phyloP scores from a whole-genome alignment of 305 asterid species.

The Coffea humblotiana region DNA sequence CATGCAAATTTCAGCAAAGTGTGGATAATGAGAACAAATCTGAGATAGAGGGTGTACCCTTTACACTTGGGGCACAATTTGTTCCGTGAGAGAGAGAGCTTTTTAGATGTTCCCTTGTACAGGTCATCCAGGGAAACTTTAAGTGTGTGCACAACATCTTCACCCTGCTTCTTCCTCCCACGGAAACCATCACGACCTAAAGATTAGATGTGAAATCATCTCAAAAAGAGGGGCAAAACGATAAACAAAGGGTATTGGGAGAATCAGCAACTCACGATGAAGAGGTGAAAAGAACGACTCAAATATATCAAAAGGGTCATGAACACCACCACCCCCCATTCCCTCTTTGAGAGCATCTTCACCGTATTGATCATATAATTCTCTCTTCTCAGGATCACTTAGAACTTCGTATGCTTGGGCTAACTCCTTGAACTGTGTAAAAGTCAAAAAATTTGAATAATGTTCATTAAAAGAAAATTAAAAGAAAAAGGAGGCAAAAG shows the following conservation, averaged over 20 bases:
- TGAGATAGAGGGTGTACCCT: constrained; percentile 25
- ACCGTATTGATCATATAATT: constrained; percentile 53
- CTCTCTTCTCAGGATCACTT: constrained; percentile 59
- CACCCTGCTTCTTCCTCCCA: constrained; percentile 33
- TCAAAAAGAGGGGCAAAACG: neutral
- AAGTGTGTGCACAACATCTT: constrained; percentile 31
- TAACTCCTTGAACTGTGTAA: constrained; percentile 58
- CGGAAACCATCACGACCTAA: constrained; percentile 27
- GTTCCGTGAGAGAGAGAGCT: constrained; percentile 34
- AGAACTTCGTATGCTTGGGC: constrained; percentile 66
- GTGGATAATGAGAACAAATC: neutral
- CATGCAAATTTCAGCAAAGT: neutral
- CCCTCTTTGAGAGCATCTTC: constrained; percentile 75
- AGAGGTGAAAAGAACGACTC: constrained; percentile 52
- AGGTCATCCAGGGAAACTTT: constrained; percentile 36
- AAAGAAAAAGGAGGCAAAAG: neutral
- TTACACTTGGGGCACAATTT: constrained; percentile 38
- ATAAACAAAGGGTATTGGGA: neutral
- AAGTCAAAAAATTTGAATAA: neutral
- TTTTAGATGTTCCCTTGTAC: constrained; percentile 34
- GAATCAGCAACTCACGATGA: constrained; percentile 33
- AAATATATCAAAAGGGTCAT: constrained; percentile 53
- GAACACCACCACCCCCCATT: constrained; percentile 43
- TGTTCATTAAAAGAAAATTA: neutral
- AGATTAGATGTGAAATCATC: neutral